These are phyloP conservation scores for Mycena filopes DNA, from an alignment of 768 basidiomycete genomes.

Conservation along the genomic window DNA sequence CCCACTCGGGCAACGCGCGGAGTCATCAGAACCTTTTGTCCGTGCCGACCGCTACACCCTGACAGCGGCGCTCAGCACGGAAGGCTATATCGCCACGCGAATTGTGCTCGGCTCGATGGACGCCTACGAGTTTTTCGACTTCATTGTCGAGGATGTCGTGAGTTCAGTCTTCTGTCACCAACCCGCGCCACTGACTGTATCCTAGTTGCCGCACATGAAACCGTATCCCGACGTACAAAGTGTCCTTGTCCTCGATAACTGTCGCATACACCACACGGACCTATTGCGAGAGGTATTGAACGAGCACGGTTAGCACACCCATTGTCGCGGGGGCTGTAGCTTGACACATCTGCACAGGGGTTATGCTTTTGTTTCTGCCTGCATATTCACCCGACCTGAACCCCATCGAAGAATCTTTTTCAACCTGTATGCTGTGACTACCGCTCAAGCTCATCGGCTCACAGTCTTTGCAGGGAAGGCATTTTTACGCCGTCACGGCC, in stretches of 20 bases:
- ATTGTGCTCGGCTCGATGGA: neutral
- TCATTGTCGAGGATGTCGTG: too few relatives aligned
- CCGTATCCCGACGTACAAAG: neutral
- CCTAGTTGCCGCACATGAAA: neutral
- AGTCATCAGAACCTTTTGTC: neutral
- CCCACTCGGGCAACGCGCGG: neutral
- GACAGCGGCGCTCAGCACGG: neutral
- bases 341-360: too few relatives aligned
- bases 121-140: neutral
- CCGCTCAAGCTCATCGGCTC: too few relatives aligned
- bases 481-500: slow-evolving; percentile 21
- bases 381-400: neutral
- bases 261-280: neutral
- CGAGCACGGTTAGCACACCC: too few relatives aligned
- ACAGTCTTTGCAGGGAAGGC: too few relatives aligned
- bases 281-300: neutral
- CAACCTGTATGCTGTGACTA: too few relatives aligned
- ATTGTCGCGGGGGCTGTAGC: too few relatives aligned
- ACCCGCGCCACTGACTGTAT: too few relatives aligned
- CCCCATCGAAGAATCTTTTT: too few relatives aligned
- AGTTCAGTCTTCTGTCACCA: too few relatives aligned
- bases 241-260: neutral
- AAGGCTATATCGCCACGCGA: neutral
- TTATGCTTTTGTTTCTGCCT: too few relatives aligned
- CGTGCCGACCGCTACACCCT: neutral